Evolutionary conservation across 164 flowering plant genomes (phyloP).

Genomic region (Piper longum): DNA sequence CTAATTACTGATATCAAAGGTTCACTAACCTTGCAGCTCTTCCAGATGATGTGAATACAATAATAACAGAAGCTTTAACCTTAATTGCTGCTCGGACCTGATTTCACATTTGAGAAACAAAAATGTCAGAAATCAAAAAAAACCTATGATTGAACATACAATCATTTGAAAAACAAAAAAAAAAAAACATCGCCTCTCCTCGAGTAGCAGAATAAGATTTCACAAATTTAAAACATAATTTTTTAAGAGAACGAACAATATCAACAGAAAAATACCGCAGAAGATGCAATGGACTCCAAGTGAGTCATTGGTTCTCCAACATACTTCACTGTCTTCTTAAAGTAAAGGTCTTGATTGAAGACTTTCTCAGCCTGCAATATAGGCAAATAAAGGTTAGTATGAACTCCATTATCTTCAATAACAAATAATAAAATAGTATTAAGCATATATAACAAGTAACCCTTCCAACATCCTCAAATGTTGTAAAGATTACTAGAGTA

Average conservation of each 20-base stretch:
- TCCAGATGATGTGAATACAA: constrained; percentile 83
- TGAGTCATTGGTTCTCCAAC: constrained; percentile 90
- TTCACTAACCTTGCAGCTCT: constrained; percentile 71
- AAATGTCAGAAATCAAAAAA: neutral
- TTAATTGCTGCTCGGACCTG: constrained; percentile 82
- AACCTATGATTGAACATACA: neutral
- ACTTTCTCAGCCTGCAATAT: constrained; percentile 83
- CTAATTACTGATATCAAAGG: neutral
- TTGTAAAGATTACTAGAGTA: no score
- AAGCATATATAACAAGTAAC: no score
- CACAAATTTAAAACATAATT: neutral
- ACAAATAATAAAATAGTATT: no score
- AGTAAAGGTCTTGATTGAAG: constrained; percentile 71
- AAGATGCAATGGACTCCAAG: constrained; percentile 89
- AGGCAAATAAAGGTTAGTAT: constrained; percentile 1
- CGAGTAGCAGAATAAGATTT: no score
- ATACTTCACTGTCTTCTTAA: constrained; percentile 69
- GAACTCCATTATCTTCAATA: no score
- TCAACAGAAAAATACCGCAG: constrained; percentile 47
- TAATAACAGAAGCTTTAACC: constrained; percentile 80
- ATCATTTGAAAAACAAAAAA: neutral
- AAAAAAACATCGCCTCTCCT: neutral
- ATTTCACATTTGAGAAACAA: constrained; percentile 6
- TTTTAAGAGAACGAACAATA: neutral
- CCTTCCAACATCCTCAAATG: no score